Evolutionary conservation across 352 stramenopile genomes (phyloP).

Genomic region (Pythium guiyangense): DNA sequence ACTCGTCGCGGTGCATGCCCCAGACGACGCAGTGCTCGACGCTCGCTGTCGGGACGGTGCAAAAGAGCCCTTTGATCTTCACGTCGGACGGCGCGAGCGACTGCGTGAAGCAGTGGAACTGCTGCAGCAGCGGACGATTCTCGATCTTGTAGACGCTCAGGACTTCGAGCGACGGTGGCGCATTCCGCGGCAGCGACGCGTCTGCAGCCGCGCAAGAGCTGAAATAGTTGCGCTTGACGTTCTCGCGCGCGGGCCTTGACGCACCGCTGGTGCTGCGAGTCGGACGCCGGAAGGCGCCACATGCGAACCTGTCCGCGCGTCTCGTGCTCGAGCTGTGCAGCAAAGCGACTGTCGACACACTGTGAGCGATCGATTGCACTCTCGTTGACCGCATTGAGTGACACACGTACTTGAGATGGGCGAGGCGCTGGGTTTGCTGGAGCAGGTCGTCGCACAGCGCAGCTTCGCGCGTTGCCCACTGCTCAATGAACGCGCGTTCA

Average conservation of each 20-base stretch:
- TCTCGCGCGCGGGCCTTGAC: constrained; percentile 63
- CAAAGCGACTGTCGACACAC: constrained; percentile 36
- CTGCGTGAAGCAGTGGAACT: constrained; percentile 46
- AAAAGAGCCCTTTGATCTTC: constrained; percentile 82
- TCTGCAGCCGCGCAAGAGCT: not conserved
- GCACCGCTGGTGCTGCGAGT: constrained; percentile 58
- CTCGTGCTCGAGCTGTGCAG: constrained; percentile 57
- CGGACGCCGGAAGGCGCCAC: constrained; percentile 30
- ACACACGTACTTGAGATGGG: constrained; percentile 37
- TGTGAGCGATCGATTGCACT: not conserved
- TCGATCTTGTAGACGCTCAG: constrained; percentile 81
- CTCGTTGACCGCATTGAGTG: too few relatives aligned
- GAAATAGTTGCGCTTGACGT: constrained; percentile 59
- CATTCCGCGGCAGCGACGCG: not conserved
- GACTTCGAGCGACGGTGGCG: constrained; percentile 43
- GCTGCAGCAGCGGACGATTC: constrained; percentile 49
- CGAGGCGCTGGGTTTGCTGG: constrained; percentile 27
- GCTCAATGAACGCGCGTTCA: constrained; percentile 34
- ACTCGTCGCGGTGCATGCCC: constrained; percentile 39
- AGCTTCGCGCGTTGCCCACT: constrained; percentile 26
- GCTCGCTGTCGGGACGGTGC: constrained; percentile 40
- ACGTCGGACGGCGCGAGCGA: constrained; percentile 11
- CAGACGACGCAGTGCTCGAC: constrained; percentile 58
- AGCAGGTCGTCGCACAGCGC: constrained; percentile 24
- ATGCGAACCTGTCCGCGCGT: constrained; percentile 49